These are phyloP conservation scores for Sugiyamaella americana DNA, from an alignment of 805 yeast species.

Conservation along the genomic window DNA sequence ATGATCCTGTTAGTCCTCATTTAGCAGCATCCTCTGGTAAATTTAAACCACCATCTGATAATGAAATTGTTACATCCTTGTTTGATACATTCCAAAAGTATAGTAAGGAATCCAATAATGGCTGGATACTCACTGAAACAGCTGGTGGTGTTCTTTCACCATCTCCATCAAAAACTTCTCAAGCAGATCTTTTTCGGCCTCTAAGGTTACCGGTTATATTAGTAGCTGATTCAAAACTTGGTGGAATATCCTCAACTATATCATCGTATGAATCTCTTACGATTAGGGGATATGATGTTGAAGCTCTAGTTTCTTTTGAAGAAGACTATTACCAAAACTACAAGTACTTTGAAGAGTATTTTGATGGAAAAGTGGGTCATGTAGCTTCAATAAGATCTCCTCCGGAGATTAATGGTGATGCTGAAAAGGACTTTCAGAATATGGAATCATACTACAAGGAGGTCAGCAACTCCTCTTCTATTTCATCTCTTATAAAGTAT, in stretches of 20 bases:
- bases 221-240: constrained; percentile 20
- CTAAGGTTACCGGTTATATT: constrained; percentile 20
- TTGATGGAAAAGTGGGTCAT: constrained; percentile 9
- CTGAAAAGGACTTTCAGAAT: constrained; percentile 7
- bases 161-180: constrained; percentile 16
- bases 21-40: constrained; percentile 13
- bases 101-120: background rate
- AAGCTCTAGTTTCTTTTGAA: constrained; percentile 14
- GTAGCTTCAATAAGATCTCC: constrained; percentile 14
- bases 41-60: background rate
- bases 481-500: constrained; percentile 5
- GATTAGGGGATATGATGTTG: constrained; percentile 21
- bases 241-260: constrained; percentile 22
- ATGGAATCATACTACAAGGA: constrained; percentile 17
- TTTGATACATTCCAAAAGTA: background rate
- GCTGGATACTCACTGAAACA: constrained; percentile 21
- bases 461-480: background rate
- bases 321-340: constrained; percentile 15
- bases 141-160: constrained; percentile 25
- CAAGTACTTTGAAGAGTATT: constrained; percentile 15
- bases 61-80: constrained; percentile 1
- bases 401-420: constrained; percentile 7
- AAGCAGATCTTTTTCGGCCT: constrained; percentile 22
- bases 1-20: constrained; percentile 22
- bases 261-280: constrained; percentile 21